Evolutionary conservation across 805 yeast genomes (phyloP).

Genomic region (Hanseniaspora nectarophila): DNA sequence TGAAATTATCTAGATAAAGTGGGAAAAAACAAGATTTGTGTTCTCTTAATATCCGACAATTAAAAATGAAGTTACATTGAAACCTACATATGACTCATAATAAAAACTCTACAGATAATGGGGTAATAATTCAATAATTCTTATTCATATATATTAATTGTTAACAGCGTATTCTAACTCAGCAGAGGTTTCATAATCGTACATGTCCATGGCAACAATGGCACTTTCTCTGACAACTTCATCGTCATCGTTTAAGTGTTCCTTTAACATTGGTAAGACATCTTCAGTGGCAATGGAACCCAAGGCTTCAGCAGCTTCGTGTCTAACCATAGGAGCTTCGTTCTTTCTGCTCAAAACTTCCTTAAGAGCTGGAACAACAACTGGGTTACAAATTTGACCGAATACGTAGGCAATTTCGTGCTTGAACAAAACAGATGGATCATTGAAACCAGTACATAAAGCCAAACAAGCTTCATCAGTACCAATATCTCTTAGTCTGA

Average conservation of each 20-base stretch:
- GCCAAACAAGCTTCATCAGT: slow-evolving; percentile 88
- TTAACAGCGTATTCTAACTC: slow-evolving; percentile 58
- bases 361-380: slow-evolving; percentile 74
- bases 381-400: slow-evolving; percentile 92
- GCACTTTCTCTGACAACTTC: slow-evolving; percentile 94
- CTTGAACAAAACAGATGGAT: slow-evolving; percentile 84
- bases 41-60: background rate
- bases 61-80: no score
- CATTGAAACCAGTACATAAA: slow-evolving; percentile 77
- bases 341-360: slow-evolving; percentile 62
- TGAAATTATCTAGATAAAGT: no score
- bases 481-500: slow-evolving; percentile 89
- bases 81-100: no score
- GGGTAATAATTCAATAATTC: no score
- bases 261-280: slow-evolving; percentile 74
- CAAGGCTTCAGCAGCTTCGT: slow-evolving; percentile 97
- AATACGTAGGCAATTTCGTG: slow-evolving; percentile 98
- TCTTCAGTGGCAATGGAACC: slow-evolving; percentile 96
- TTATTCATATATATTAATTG: background rate
- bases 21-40: no score
- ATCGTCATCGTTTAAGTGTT: slow-evolving; percentile 68
- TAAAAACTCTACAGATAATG: no score
- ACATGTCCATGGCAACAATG: slow-evolving; percentile 94
- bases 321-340: slow-evolving; percentile 98
- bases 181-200: slow-evolving; percentile 79